A percentile compares a stretch with the other conserved stretches of the same genome.
These are phyloP conservation scores for Geranium rotundifolium DNA, from an alignment of 345 rosid species.

Conservation along the genomic window DNA sequence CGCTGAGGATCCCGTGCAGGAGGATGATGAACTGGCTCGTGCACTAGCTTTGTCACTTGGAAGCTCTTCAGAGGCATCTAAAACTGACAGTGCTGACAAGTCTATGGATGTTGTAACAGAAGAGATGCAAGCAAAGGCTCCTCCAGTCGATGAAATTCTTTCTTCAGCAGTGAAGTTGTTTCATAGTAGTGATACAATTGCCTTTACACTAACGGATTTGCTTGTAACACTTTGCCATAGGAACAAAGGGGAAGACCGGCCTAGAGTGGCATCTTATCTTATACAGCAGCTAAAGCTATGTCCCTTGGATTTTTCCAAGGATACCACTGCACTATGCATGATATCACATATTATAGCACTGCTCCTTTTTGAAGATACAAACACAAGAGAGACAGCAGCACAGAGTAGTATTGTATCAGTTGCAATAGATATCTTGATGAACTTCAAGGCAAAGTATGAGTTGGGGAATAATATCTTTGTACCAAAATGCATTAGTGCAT, in stretches of 20 bases:
- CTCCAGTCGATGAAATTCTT: slow-evolving; percentile 84
- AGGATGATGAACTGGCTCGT: slow-evolving; percentile 93
- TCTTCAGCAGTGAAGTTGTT: slow-evolving; percentile 65
- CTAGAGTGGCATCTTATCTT: slow-evolving; percentile 61
- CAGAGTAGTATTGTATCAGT: slow-evolving; percentile 52
- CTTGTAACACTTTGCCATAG: slow-evolving; percentile 79
- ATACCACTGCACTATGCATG: slow-evolving; percentile 59
- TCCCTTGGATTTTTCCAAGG: slow-evolving; percentile 53
- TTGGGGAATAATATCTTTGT: slow-evolving; percentile 37
- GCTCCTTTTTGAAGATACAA: slow-evolving; percentile 74
- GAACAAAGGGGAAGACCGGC: slow-evolving; percentile 83
- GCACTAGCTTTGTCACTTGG: slow-evolving; percentile 95
- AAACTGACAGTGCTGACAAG: slow-evolving; percentile 62
- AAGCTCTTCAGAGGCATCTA: slow-evolving; percentile 70
- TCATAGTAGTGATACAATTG: slow-evolving; percentile 57
- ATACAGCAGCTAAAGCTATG: slow-evolving; percentile 78
- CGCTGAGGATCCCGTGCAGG: slow-evolving; percentile 87
- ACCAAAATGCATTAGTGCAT: slow-evolving; percentile 78
- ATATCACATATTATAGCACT: slow-evolving; percentile 75
- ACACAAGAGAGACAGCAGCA: slow-evolving; percentile 66
- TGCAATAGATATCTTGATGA: slow-evolving; percentile 55
- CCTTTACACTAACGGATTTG: slow-evolving; percentile 79
- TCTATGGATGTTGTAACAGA: slow-evolving; percentile 37
- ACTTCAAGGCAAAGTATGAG: slow-evolving; percentile 46
- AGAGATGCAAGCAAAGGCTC: slow-evolving; percentile 46